Conservation (phyloP, 192 early-diverging fungal genomes). For the Mortierella antarctica region DNA sequence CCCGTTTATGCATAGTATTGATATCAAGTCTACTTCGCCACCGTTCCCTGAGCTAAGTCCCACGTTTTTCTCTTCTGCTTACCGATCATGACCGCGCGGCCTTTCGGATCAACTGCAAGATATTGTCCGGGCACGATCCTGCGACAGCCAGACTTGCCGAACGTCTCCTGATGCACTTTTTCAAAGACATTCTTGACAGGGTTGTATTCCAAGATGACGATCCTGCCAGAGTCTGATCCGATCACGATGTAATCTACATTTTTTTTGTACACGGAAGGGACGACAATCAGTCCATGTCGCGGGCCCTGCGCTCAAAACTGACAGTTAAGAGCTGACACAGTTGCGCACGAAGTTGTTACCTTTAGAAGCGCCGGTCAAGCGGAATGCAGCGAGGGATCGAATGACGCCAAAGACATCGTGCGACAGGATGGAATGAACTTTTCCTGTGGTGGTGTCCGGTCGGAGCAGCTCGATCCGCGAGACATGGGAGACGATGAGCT, state of each 20-base stretch:
- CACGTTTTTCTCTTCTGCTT: not conserved
- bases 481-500: constrained; percentile 82
- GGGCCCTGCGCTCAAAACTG: not conserved
- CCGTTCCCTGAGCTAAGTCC: no score
- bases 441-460: constrained; percentile 83
- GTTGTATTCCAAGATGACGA: constrained; percentile 92
- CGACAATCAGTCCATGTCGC: no score
- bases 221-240: constrained; percentile 89
- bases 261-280: constrained; percentile 1
- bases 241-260: constrained; percentile 88
- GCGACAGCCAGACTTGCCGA: constrained; percentile 91
- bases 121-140: constrained; percentile 95
- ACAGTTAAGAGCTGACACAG: not conserved
- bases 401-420: constrained; percentile 89
- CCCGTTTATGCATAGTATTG: constrained; percentile 4
- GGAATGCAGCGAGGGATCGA: constrained; percentile 84
- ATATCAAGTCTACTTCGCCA: not conserved
- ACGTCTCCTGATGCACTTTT: constrained; percentile 92
- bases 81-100: constrained; percentile 94
- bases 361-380: constrained; percentile 89
- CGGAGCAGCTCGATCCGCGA: constrained; percentile 84
- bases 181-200: constrained; percentile 76
- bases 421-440: constrained; percentile 76
- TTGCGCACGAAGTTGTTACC: constrained; percentile 56
- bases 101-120: constrained; percentile 94